Base-by-base conservation (phyloP, 164 flowering plant species). In the Magnolia sinica region DNA sequence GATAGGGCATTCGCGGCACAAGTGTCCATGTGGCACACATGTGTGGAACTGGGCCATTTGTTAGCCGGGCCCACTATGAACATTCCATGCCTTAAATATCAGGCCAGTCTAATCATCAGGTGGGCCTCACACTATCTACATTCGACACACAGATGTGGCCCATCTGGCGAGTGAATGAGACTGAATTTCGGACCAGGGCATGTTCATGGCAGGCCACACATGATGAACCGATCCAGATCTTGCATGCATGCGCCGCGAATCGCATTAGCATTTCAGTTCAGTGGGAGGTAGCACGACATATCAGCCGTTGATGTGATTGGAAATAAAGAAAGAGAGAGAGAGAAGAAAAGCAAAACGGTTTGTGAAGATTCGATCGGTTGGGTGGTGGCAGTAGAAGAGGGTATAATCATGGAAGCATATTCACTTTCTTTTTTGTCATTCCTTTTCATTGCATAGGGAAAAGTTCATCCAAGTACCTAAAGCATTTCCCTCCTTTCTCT, bases 361-460 rank as follows among this genome's bases (percentile, higher is more conserved):
- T 87, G 83, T 85, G 83, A 82, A 69, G 84, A 81, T 85, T 64
- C 72, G 80, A 74, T 81, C 77, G 79, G 79, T 76, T 80, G 82
- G 66, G 73, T 76, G 73, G 61, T 66, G 77, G 71, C 11, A 68
- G 63, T 77, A 63, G 79, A 71, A 71, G 79, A 52, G 50, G 71
- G 49, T 24, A 50, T 85, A 84, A 86, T 86, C 82, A 86, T 86
- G 79, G 84, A 84, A 80, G 80, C 87, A 82, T 84, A 82, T 84
- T 85, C 88, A 84, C 87, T 87, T 87, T 86, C 85, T 83, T 82
- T 86, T 83, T 85, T 88, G 91, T 84, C 87, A 82, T 83, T 86
- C 84, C 89, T 86, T 88, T 86, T 83, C 73, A 84, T 64, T 86
- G 87, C 88, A 87, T 78, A 83, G 82, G 83, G 71, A 79, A 84